phyloP scores from a whole-genome alignment of 495 filamentous ascomycete species.

The Elaphomyces granulatus region DNA sequence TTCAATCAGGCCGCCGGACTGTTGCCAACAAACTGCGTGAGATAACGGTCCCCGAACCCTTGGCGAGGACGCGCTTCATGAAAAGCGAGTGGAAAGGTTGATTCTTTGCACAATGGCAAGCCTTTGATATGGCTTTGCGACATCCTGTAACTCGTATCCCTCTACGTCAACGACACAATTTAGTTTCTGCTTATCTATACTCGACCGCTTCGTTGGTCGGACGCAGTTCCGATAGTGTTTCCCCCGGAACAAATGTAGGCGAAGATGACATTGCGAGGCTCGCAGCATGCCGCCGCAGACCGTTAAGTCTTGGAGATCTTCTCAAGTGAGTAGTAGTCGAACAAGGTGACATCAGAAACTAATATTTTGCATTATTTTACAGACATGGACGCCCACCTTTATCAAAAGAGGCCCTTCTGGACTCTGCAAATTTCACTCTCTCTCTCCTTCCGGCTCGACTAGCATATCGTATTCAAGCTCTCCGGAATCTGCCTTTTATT shows the following conservation, averaged over 20 bases:
- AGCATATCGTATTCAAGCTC: slow-evolving; percentile 79
- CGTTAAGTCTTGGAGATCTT: slow-evolving; percentile 73
- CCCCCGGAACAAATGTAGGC: slow-evolving; percentile 27
- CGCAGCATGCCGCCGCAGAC: slow-evolving; percentile 63
- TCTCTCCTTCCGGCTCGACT: slow-evolving; percentile 86
- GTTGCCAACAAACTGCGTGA: too few species aligned
- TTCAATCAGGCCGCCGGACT: too few species aligned
- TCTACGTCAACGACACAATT: too few species aligned
- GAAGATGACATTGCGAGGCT: slow-evolving; percentile 65
- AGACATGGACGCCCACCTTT: slow-evolving; percentile 88
- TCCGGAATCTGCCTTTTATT: slow-evolving; percentile 91
- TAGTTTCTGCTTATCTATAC: too few species aligned
- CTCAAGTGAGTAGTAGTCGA: slow-evolving; percentile 48
- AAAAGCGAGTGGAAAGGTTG: too few species aligned
- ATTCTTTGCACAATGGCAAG: too few species aligned
- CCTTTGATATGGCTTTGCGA: too few species aligned
- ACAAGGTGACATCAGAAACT: neutral
- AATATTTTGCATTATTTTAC: slow-evolving; percentile 1
- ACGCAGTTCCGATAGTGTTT: slow-evolving; percentile 10
- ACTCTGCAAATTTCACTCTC: slow-evolving; percentile 88
- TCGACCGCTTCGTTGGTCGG: slow-evolving; percentile 9
- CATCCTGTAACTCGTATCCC: too few species aligned
- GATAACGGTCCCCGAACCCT: too few species aligned
- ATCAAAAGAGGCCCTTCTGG: slow-evolving; percentile 59
- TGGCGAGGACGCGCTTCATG: too few species aligned